Conservation (phyloP, 768 basidiomycete genomes). For the Nidula microcarpa region DNA sequence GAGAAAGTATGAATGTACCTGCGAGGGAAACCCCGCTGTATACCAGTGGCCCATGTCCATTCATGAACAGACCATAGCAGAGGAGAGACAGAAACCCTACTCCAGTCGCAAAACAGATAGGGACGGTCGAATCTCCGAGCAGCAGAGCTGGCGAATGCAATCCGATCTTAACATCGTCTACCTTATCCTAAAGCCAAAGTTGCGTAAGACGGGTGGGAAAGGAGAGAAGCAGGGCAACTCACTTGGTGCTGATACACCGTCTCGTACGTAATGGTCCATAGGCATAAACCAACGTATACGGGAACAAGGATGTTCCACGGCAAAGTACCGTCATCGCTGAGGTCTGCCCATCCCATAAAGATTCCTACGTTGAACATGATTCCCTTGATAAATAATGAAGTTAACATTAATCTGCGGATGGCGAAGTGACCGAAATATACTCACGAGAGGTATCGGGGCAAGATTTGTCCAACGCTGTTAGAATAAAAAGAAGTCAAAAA, state of each 20-base stretch:
- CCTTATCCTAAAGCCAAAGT: not conserved
- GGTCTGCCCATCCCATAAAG: constrained; percentile 27
- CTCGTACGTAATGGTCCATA: constrained; percentile 28
- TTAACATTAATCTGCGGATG: constrained; percentile 16
- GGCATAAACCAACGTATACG: constrained; percentile 18
- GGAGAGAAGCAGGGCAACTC: not conserved
- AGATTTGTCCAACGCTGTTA: not conserved
- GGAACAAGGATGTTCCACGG: constrained; percentile 20
- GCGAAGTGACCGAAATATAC: not conserved
- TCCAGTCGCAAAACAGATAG: not conserved
- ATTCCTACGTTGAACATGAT: constrained; percentile 26
- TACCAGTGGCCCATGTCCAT: not conserved
- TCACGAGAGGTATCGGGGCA: not conserved
- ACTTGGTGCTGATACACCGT: constrained; percentile 30
- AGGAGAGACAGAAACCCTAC: not conserved
- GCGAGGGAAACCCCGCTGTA: not conserved
- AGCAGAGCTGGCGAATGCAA: not conserved
- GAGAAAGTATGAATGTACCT: not conserved
- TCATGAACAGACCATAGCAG: not conserved
- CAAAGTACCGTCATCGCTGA: constrained; percentile 14
- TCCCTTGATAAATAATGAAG: constrained; percentile 19
- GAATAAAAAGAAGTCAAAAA: not conserved
- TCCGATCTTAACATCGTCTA: not conserved
- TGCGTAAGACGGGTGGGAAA: not conserved
- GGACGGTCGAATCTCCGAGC: not conserved